phyloP scores from a whole-genome alignment of 495 filamentous ascomycete species.

The Hyaloscypha variabilis region DNA sequence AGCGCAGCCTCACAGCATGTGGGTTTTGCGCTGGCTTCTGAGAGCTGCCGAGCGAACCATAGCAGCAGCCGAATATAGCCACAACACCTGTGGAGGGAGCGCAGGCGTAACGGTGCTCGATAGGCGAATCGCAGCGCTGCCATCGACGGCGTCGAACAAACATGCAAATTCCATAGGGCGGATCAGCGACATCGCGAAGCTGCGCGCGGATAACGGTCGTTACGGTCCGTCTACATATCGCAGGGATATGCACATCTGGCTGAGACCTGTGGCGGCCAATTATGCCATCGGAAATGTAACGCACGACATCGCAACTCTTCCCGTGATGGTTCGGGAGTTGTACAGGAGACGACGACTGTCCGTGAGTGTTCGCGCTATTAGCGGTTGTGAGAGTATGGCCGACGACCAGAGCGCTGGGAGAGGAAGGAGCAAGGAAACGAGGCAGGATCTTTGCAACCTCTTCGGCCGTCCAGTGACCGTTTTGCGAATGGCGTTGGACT shows the following conservation, averaged over 20 bases:
- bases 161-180: conserved; percentile 28
- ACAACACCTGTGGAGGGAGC: conserved; percentile 17
- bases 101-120: background rate
- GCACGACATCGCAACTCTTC: conserved; percentile 27
- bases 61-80: conserved; percentile 1
- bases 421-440: background rate
- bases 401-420: background rate
- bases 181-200: conserved; percentile 22
- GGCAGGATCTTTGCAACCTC: background rate
- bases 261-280: conserved; percentile 28
- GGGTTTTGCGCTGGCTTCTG: background rate
- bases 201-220: conserved; percentile 33
- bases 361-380: background rate
- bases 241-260: conserved; percentile 25
- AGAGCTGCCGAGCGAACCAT: conserved; percentile 24
- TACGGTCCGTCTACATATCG: conserved; percentile 28
- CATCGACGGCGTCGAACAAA: background rate
- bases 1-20: conserved; percentile 20
- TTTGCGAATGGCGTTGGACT: background rate
- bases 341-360: background rate
- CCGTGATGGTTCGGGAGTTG: conserved; percentile 9
- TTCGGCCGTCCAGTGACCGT: background rate
- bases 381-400: background rate
- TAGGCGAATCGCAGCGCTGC: background rate
- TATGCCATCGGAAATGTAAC: conserved; percentile 7